These are phyloP conservation scores for Erythrophleum fordii DNA, from an alignment of 306 rosid genomes.

Conservation along the genomic window DNA sequence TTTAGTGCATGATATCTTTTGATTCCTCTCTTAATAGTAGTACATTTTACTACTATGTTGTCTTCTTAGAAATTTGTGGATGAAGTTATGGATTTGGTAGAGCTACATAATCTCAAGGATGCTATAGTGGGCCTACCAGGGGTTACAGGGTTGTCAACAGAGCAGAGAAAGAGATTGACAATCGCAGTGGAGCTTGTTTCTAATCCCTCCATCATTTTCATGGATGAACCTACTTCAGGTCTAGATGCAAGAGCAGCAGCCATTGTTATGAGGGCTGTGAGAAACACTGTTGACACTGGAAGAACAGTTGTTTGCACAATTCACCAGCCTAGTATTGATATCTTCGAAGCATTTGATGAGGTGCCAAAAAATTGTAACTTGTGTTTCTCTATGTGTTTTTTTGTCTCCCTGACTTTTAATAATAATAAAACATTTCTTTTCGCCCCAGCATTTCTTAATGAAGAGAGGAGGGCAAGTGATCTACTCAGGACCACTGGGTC, in stretches of 20 bases:
- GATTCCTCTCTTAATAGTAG: too few relatives aligned
- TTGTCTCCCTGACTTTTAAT: neutral
- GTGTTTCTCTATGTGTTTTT: slow-evolving; percentile 3
- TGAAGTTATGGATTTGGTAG: slow-evolving; percentile 82
- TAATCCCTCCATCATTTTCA: slow-evolving; percentile 87
- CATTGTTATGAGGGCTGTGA: slow-evolving; percentile 86
- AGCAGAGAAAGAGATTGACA: slow-evolving; percentile 83
- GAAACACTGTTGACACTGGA: slow-evolving; percentile 89
- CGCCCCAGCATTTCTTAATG: slow-evolving; percentile 63
- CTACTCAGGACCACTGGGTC: slow-evolving; percentile 79
- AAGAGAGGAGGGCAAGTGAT: slow-evolving; percentile 89
- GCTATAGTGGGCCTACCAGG: slow-evolving; percentile 88
- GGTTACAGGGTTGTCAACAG: slow-evolving; percentile 80
- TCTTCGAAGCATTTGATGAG: slow-evolving; percentile 93
- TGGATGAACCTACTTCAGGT: slow-evolving; percentile 97
- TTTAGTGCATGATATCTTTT: neutral
- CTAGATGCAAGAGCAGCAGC: slow-evolving; percentile 93
- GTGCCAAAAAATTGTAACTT: slow-evolving; percentile 33
- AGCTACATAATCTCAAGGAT: slow-evolving; percentile 60
- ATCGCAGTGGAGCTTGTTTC: slow-evolving; percentile 89
- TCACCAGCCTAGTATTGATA: slow-evolving; percentile 92
- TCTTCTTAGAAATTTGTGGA: slow-evolving; percentile 67
- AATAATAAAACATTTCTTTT: neutral
- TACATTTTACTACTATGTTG: neutral
- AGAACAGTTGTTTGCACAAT: slow-evolving; percentile 95